Conservation (phyloP, 495 filamentous ascomycete species). For the Astrothelium subdiscretum region DNA sequence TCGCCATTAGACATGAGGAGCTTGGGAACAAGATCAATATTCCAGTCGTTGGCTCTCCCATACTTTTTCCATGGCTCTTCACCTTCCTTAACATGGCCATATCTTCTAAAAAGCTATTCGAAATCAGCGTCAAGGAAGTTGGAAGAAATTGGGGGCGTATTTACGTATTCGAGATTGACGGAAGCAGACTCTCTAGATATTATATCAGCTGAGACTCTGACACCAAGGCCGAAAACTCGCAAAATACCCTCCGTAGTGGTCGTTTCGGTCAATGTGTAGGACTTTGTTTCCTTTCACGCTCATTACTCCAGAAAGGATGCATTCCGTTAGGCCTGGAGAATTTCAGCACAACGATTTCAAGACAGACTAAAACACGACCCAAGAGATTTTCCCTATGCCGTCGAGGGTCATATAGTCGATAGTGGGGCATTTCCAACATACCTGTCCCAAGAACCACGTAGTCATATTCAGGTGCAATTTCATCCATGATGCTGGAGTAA, state of each 20-base stretch:
- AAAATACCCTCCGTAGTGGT: constrained; percentile 93
- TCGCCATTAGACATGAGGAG: constrained; percentile 97
- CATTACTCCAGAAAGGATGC: constrained; percentile 92
- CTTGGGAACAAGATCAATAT: constrained; percentile 96
- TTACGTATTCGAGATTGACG: constrained; percentile 83
- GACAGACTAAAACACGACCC: too few species aligned
- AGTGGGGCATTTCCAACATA: constrained; percentile 41
- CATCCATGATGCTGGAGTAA: constrained; percentile 57
- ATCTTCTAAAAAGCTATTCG: constrained; percentile 80
- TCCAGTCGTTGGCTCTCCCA: constrained; percentile 95
- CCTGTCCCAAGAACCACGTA: constrained; percentile 95
- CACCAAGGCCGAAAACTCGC: background rate
- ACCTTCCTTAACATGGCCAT: constrained; percentile 66
- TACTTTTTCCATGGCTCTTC: constrained; percentile 98
- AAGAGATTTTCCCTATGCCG: too few species aligned
- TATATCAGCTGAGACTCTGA: constrained; percentile 17
- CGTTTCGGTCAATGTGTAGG: constrained; percentile 96
- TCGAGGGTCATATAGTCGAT: background rate
- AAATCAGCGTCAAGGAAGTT: background rate
- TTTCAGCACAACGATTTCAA: too few species aligned
- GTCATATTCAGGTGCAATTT: constrained; percentile 95
- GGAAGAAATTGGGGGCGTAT: constrained; percentile 12
- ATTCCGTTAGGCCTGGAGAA: constrained; percentile 94
- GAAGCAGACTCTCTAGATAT: constrained; percentile 74
- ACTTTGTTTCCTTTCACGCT: constrained; percentile 99